Base-by-base conservation (phyloP, 1,284 basidiomycete genomes). In the Microbotryum saponariae region DNA sequence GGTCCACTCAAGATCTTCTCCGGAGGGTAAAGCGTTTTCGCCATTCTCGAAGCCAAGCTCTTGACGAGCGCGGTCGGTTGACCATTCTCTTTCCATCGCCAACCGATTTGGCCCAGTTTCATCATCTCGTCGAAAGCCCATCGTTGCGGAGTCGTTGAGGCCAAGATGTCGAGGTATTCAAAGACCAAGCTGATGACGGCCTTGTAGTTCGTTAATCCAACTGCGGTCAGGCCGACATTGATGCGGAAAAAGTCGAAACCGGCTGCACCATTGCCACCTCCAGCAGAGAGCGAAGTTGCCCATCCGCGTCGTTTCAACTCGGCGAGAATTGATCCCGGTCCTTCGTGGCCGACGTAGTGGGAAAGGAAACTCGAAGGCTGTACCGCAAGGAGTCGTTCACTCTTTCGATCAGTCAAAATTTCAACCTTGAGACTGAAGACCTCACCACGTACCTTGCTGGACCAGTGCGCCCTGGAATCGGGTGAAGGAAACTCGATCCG, bases 341-440 rank as follows among this genome's bases (percentile, higher is more conserved):
- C 94, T 77, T 98, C 96, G 74, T 98, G 92, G 0, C 94, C 94
- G 46, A 94, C 76, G 72, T 93, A 87, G 75, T 96, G 90, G 4
- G 85, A 81, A 23, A 97, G 72, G 74, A 91, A 88, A 66, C 83
- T 78, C 1, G 81, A 83, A 4, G 94, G 94, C 78, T 82, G 48
- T 31, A 31, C 31, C 31, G 31, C 8, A 20, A 7, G 53, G 16
- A n/a, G 9, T 5, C 10, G 14, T 45, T 10, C 10, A 16, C 33
- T n/a, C 33, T n/a, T 23, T 14, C 54, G 12, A 33, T 45, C 21
- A 47, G 29, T 10, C 3, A 6, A 42, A 2, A 10, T 42, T 1
- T 31, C 31, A 42, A 33, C 53, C 3, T 31, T 27, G 25, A 29
- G 33, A 12, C 1, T 53, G 10, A 8, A 18, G 4, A 18, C 37